phyloP scores from a whole-genome alignment of 345 rosid genomes.

The Hypericum perforatum region DNA sequence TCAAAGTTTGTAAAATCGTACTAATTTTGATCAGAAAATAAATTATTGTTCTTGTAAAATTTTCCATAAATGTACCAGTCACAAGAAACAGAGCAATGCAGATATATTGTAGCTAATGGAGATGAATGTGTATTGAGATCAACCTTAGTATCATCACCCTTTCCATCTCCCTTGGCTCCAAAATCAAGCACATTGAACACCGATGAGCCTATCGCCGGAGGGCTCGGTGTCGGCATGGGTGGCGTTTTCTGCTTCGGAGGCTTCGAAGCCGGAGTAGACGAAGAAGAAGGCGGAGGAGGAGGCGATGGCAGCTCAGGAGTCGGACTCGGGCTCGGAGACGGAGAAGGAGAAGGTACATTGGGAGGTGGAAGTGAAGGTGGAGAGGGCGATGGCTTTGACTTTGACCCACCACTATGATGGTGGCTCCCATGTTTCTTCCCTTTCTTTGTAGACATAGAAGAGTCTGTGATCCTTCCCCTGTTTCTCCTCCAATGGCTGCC shows the following conservation, averaged over 20 bases:
- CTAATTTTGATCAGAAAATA: no score
- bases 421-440: conserved; percentile 1
- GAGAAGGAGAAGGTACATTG: conserved; percentile 6
- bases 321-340: conserved; percentile 7
- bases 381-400: conserved; percentile 29
- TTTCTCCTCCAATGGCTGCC: conserved; percentile 1
- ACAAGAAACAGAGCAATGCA: background rate
- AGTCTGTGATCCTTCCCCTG: background rate
- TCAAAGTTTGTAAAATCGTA: no score
- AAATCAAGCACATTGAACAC: conserved; percentile 58
- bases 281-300: conserved; percentile 21
- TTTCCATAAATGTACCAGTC: no score
- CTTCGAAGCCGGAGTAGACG: conserved; percentile 12
- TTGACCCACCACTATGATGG: conserved; percentile 25
- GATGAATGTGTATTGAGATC: conserved; percentile 4
- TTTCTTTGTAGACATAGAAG: conserved; percentile 5
- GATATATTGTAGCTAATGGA: background rate
- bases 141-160: conserved; percentile 83
- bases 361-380: conserved; percentile 8
- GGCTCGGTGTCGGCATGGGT: conserved; percentile 4
- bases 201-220: conserved; percentile 32
- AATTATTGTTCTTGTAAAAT: no score
- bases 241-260: conserved; percentile 26
- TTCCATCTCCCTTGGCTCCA: conserved; percentile 86
- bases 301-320: conserved; percentile 2